Evolutionary conservation across 139 green algal genomes (phyloP).

Genomic region (Chlorella sp.): DNA sequence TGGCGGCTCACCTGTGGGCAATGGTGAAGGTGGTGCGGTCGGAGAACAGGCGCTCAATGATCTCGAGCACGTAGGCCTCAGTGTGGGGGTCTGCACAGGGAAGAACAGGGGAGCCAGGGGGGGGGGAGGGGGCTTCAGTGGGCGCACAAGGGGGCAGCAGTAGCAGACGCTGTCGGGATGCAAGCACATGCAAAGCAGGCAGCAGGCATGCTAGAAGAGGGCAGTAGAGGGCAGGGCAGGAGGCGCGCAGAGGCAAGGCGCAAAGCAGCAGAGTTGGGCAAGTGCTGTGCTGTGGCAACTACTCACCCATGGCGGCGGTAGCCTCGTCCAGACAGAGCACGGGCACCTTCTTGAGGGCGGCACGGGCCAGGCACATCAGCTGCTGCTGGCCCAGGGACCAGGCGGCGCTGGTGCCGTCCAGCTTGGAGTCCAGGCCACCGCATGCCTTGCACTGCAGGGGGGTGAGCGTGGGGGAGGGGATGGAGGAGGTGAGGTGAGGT

Average conservation of each 20-base stretch:
- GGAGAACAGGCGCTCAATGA: conserved; percentile 56
- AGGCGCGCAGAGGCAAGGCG: too few species aligned
- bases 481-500: background rate
- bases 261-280: too few species aligned
- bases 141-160: background rate
- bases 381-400: conserved; percentile 88
- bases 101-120: background rate
- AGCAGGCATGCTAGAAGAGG: too few species aligned
- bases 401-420: conserved; percentile 95
- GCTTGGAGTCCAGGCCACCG: conserved; percentile 82
- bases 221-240: too few species aligned
- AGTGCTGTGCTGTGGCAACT: too few species aligned
- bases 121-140: background rate
- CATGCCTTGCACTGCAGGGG: conserved; percentile 24
- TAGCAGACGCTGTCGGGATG: too few species aligned
- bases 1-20: conserved; percentile 51
- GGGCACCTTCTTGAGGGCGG: conserved; percentile 71
- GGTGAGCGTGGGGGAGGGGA: background rate
- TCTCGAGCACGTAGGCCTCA: conserved; percentile 70
- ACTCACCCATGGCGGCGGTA: conserved; percentile 65
- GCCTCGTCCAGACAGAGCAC: conserved; percentile 93
- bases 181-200: too few species aligned
- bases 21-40: conserved; percentile 70
- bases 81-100: too few species aligned
- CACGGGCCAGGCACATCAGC: conserved; percentile 90